phyloP scores from a whole-genome alignment of 1,139 yeast species.

The Debaryomycetaceae sp. region DNA sequence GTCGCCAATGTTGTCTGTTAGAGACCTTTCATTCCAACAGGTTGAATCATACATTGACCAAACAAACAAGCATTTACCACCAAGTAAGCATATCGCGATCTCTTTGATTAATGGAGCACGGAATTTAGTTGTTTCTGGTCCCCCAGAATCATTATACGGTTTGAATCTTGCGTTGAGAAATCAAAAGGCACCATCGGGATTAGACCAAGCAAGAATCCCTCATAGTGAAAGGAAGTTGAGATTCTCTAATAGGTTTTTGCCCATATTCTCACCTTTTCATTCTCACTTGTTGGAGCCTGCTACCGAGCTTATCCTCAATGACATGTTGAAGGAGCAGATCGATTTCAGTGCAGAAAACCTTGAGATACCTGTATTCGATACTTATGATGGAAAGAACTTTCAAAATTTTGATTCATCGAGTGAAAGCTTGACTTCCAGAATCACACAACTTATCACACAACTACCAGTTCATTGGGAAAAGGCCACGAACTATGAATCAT shows the following conservation, averaged over 20 bases:
- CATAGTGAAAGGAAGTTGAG: slow-evolving; percentile 88
- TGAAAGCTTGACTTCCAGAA: slow-evolving; percentile 52
- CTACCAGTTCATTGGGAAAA: slow-evolving; percentile 93
- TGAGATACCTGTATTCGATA: slow-evolving; percentile 86
- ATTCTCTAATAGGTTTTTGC: slow-evolving; percentile 90
- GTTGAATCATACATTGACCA: slow-evolving; percentile 75
- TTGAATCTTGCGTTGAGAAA: slow-evolving; percentile 87
- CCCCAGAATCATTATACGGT: slow-evolving; percentile 98
- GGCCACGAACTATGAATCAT: slow-evolving; percentile 75
- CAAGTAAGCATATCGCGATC: slow-evolving; percentile 84
- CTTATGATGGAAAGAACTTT: slow-evolving; percentile 80
- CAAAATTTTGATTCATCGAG: slow-evolving; percentile 36
- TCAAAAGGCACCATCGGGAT: slow-evolving; percentile 90
- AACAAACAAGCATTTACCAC: slow-evolving; percentile 91
- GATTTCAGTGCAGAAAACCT: slow-evolving; percentile 55
- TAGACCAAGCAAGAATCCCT: slow-evolving; percentile 94
- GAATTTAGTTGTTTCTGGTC: slow-evolving; percentile 94
- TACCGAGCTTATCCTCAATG: slow-evolving; percentile 60
- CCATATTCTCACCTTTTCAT: slow-evolving; percentile 96
- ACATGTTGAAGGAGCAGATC: slow-evolving; percentile 54
- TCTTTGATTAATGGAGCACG: slow-evolving; percentile 94
- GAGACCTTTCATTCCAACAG: slow-evolving; percentile 78
- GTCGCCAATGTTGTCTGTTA: slow-evolving; percentile 92
- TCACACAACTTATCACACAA: slow-evolving; percentile 80
- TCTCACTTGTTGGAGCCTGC: slow-evolving; percentile 80